These are phyloP conservation scores for Berberis thunbergii DNA, from an alignment of 164 flowering plant species.

Conservation along the genomic window DNA sequence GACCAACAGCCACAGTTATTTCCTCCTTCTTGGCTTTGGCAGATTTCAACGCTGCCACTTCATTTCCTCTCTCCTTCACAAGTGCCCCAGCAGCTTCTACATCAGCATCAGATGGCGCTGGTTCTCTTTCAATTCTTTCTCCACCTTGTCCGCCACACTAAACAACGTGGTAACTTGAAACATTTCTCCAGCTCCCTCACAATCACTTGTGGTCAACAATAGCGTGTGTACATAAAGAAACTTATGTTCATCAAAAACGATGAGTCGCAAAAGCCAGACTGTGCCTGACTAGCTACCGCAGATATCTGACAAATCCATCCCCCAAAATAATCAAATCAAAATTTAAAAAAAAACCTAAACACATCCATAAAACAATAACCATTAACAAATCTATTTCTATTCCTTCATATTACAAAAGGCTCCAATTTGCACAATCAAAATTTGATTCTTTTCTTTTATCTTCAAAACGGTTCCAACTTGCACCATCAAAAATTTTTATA, in stretches of 20 bases:
- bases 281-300: slow-evolving; percentile 22
- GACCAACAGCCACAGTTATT: slow-evolving; percentile 51
- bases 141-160: slow-evolving; percentile 66
- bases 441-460: too few relatives aligned
- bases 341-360: too few relatives aligned
- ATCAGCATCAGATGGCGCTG: slow-evolving; percentile 72
- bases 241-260: slow-evolving; percentile 69
- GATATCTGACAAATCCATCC: too few relatives aligned
- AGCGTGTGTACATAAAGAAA: slow-evolving; percentile 81
- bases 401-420: too few relatives aligned
- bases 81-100: slow-evolving; percentile 50
- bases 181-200: slow-evolving; percentile 99
- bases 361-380: too few relatives aligned
- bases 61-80: slow-evolving; percentile 64
- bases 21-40: slow-evolving; percentile 60
- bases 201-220: slow-evolving; percentile 92
- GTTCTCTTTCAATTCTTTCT: slow-evolving; percentile 66
- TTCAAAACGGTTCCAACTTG: too few relatives aligned
- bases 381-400: neutral
- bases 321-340: too few relatives aligned
- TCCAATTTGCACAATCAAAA: too few relatives aligned
- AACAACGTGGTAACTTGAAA: slow-evolving; percentile 91
- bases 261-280: slow-evolving; percentile 89
- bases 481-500: too few relatives aligned
- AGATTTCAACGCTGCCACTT: slow-evolving; percentile 50